These are phyloP conservation scores for Colletotrichum karsti DNA, from an alignment of 2,329 filamentous ascomycete genomes.

Conservation along the genomic window DNA sequence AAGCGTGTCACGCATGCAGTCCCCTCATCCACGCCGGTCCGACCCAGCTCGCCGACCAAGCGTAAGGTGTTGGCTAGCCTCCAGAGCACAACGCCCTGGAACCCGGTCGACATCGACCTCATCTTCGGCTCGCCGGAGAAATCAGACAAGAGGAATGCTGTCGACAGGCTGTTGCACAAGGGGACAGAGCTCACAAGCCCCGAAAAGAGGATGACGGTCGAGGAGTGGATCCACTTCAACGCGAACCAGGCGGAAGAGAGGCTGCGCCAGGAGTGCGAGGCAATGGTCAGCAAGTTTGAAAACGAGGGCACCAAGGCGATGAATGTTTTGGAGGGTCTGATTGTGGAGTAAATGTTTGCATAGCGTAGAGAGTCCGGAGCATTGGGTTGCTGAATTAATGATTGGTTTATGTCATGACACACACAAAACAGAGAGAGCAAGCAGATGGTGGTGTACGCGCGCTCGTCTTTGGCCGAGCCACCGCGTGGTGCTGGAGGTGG, in stretches of 20 bases:
- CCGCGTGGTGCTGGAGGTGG: no score
- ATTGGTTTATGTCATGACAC: slow-evolving; percentile 16
- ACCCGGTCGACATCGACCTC: slow-evolving; percentile 77
- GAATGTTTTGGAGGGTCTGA: slow-evolving; percentile 77
- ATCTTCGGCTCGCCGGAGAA: slow-evolving; percentile 64
- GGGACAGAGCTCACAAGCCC: slow-evolving; percentile 73
- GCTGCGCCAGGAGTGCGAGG: slow-evolving; percentile 83
- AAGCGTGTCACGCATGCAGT: slow-evolving; percentile 58
- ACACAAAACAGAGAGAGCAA: not conserved
- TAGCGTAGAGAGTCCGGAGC: slow-evolving; percentile 14
- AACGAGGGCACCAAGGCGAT: slow-evolving; percentile 82
- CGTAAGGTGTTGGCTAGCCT: slow-evolving; percentile 64
- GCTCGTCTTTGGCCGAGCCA: no score
- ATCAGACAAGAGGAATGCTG: slow-evolving; percentile 61
- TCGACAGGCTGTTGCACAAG: slow-evolving; percentile 58
- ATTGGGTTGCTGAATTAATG: slow-evolving; percentile 4
- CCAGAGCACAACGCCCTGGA: slow-evolving; percentile 72
- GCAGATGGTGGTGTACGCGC: no score
- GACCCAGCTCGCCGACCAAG: slow-evolving; percentile 66
- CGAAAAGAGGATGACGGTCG: slow-evolving; percentile 91
- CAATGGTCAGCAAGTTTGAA: slow-evolving; percentile 84
- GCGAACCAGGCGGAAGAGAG: slow-evolving; percentile 82
- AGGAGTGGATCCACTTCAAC: slow-evolving; percentile 89
- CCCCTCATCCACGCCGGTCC: slow-evolving; percentile 48
- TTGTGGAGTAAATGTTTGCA: slow-evolving; percentile 52